phyloP scores from a whole-genome alignment of 2,329 filamentous ascomycete genomes.

The Septoria petroselini region DNA sequence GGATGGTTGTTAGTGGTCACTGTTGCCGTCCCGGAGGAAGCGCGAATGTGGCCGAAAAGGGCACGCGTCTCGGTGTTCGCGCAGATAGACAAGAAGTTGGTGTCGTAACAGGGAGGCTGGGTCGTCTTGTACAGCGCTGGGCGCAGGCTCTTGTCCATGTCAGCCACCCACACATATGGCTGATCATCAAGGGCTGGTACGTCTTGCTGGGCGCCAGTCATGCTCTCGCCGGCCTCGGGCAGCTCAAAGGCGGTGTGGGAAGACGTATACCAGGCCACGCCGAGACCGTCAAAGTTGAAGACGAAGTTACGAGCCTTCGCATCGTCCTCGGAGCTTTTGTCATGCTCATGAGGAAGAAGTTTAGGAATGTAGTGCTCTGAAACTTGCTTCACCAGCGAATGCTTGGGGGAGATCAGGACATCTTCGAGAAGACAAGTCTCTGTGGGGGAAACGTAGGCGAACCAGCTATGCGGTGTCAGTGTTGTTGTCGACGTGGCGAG shows the following conservation, averaged over 20 bases:
- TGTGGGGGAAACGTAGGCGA: slow-evolving; percentile 53
- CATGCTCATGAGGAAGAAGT: slow-evolving; percentile 50
- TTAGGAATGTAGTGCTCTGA: slow-evolving; percentile 55
- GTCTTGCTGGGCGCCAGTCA: slow-evolving; percentile 32
- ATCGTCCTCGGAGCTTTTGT: slow-evolving; percentile 44
- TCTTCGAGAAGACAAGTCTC: slow-evolving; percentile 56
- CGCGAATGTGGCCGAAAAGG: slow-evolving; percentile 55
- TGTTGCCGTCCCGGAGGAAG: slow-evolving; percentile 49
- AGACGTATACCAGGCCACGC: slow-evolving; percentile 55
- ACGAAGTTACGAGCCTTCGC: slow-evolving; percentile 52
- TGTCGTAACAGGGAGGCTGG: slow-evolving; percentile 52
- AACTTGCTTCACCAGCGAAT: slow-evolving; percentile 47
- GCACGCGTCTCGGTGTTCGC: slow-evolving; percentile 51
- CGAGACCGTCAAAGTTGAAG: slow-evolving; percentile 55
- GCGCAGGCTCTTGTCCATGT: slow-evolving; percentile 35
- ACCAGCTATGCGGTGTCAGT: slow-evolving; percentile 46
- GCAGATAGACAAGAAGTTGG: slow-evolving; percentile 54
- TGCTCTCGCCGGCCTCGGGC: slow-evolving; percentile 28
- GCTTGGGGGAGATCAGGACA: slow-evolving; percentile 49
- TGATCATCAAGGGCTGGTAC: slow-evolving; percentile 21
- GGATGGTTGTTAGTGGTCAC: slow-evolving; percentile 54
- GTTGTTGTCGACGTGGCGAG: too few species aligned
- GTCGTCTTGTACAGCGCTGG: slow-evolving; percentile 54
- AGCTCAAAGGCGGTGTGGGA: slow-evolving; percentile 43
- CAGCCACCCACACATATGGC: slow-evolving; percentile 10